phyloP scores from a whole-genome alignment of 169 alveolate genomes.

The Plasmodium gonderi region DNA sequence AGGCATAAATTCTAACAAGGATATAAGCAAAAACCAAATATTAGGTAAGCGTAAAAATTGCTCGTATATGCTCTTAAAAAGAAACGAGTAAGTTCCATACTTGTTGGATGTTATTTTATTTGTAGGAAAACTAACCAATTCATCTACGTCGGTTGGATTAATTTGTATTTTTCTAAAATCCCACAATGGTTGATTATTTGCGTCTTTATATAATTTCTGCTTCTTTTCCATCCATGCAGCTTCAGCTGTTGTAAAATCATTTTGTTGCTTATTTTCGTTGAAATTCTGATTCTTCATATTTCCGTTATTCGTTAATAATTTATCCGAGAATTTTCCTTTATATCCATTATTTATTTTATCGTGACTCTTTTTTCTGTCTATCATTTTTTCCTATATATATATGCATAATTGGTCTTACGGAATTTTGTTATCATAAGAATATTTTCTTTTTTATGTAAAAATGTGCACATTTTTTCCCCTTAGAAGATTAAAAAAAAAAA shows the following conservation, averaged over 20 bases:
- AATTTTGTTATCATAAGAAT: background rate
- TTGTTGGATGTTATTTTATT: conserved; percentile 71
- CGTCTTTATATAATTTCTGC: conserved; percentile 81
- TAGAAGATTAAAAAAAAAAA: background rate
- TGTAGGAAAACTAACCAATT: conserved; percentile 78
- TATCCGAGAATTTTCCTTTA: conserved; percentile 36
- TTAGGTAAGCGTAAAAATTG: conserved; percentile 70
- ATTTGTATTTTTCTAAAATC: conserved; percentile 82
- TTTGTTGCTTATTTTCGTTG: conserved; percentile 46
- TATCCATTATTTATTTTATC: conserved; percentile 14
- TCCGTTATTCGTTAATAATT: conserved; percentile 14
- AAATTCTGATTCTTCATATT: conserved; percentile 31
- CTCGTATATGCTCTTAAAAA: conserved; percentile 77
- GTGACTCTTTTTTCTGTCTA: conserved; percentile 17
- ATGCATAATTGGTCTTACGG: background rate
- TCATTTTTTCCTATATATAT: conserved; percentile 1
- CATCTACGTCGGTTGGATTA: conserved; percentile 82
- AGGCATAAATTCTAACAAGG: conserved; percentile 75
- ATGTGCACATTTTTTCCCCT: background rate
- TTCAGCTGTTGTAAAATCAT: conserved; percentile 72
- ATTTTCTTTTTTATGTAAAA: background rate
- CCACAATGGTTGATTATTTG: conserved; percentile 86
- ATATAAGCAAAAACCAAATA: conserved; percentile 65
- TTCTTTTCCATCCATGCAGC: conserved; percentile 79
- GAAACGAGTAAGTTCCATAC: conserved; percentile 74